phyloP scores from a whole-genome alignment of 2,329 filamentous ascomycete species.

The Claviceps spartinae region DNA sequence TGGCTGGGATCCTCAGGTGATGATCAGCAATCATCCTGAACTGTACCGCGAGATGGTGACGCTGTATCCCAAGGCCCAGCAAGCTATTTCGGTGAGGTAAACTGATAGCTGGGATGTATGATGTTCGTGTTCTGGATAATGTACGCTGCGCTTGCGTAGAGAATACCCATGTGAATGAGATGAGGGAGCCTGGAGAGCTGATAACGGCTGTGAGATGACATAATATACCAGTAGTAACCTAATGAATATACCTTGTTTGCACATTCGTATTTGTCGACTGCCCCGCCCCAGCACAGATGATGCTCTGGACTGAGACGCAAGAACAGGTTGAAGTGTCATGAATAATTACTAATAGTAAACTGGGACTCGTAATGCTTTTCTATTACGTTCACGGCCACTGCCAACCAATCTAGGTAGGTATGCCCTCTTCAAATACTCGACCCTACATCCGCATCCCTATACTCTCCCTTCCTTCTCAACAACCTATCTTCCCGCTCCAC shows the following conservation, averaged over 20 bases:
- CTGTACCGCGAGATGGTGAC: constrained; percentile 66
- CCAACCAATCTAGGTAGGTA: neutral
- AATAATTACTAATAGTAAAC: too few species aligned
- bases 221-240: neutral
- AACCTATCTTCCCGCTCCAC: constrained; percentile 52
- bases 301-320: too few species aligned
- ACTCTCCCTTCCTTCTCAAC: constrained; percentile 34
- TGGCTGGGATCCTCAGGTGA: constrained; percentile 55
- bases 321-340: too few species aligned
- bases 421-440: constrained; percentile 8
- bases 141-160: neutral
- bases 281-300: too few species aligned
- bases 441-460: constrained; percentile 10
- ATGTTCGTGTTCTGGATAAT: neutral
- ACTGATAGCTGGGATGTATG: neutral
- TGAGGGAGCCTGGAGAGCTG: neutral
- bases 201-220: neutral
- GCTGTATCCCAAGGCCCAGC: constrained; percentile 74
- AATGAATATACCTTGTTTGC: neutral
- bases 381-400: neutral
- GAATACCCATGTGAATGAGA: neutral
- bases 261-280: neutral
- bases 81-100: constrained; percentile 42
- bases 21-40: constrained; percentile 70
- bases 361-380: neutral